Conservation (phyloP, 331 rosid genomes). For the Erythrophleum ivorense region DNA sequence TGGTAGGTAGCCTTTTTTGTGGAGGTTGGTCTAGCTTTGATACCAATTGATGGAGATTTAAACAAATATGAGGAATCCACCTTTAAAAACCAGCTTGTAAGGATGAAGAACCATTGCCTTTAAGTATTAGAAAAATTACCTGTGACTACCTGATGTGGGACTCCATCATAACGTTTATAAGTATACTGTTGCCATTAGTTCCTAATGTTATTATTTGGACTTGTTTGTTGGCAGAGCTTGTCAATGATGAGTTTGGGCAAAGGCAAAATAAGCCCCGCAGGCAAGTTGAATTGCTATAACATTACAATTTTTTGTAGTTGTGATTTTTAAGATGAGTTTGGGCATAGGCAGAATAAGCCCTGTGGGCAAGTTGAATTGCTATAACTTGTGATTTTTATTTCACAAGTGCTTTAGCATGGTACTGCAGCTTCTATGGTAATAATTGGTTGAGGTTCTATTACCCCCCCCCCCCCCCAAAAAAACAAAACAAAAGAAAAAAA, state of each 20-base stretch:
- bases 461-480: background rate
- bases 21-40: background rate
- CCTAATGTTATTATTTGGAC: constrained; percentile 17
- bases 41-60: background rate
- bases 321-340: no score
- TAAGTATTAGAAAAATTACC: background rate
- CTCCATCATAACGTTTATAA: background rate
- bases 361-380: no score
- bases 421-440: background rate
- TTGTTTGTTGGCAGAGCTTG: constrained; percentile 59
- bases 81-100: background rate
- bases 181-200: constrained; percentile 1
- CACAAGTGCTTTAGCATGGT: background rate
- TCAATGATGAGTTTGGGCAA: constrained; percentile 80
- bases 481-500: background rate
- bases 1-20: background rate
- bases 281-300: constrained; percentile 49
- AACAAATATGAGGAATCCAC: background rate
- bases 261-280: constrained; percentile 92
- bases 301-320: no score
- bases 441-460: background rate
- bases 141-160: background rate
- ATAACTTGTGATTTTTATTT: background rate
- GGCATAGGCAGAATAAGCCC: no score
- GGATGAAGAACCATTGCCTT: background rate